Percentiles rank a stretch among this genome's conserved stretches.
Conservation (phyloP, 176 grass and related monocot genomes). For the Elaeis guineensis region DNA sequence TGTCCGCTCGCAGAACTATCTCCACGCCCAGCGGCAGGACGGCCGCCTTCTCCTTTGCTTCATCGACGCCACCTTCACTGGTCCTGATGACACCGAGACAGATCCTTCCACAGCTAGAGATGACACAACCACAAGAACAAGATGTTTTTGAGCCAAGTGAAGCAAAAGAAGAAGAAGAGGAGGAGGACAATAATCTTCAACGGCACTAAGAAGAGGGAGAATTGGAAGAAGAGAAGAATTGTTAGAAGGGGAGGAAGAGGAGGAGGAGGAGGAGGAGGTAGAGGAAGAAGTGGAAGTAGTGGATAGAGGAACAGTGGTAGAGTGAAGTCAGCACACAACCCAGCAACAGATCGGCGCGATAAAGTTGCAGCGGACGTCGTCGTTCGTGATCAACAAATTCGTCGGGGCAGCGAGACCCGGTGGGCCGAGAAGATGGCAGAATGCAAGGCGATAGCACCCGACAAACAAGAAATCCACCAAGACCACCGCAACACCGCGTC, state of each 20-base stretch:
- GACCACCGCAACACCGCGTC: not conserved
- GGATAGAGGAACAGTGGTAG: conserved; percentile 79
- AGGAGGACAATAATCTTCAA: no score
- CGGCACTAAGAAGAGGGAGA: conserved; percentile 30
- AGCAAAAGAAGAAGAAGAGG: not conserved
- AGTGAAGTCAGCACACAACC: conserved; percentile 94
- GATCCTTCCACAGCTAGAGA: not conserved
- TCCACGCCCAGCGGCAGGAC: conserved; percentile 54
- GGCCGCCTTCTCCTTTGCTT: conserved; percentile 76
- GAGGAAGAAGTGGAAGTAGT: conserved; percentile 86
- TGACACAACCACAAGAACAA: not conserved
- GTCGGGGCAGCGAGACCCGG: conserved; percentile 25
- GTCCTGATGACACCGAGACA: conserved; percentile 6
- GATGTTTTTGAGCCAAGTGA: not conserved
- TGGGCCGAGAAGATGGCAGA: no score
- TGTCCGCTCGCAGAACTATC: conserved; percentile 67
- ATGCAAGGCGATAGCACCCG: no score
- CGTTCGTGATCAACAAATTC: conserved; percentile 98
- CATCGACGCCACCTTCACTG: conserved; percentile 40
- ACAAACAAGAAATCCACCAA: not conserved
- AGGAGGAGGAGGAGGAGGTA: conserved; percentile 30
- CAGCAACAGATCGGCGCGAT: conserved; percentile 30
- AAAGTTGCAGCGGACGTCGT: conserved; percentile 56
- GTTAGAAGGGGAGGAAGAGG: not conserved
- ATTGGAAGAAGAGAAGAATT: not conserved